Conservation (phyloP, 352 stramenopile genomes). For the Globisporangium paroecandrum region DNA sequence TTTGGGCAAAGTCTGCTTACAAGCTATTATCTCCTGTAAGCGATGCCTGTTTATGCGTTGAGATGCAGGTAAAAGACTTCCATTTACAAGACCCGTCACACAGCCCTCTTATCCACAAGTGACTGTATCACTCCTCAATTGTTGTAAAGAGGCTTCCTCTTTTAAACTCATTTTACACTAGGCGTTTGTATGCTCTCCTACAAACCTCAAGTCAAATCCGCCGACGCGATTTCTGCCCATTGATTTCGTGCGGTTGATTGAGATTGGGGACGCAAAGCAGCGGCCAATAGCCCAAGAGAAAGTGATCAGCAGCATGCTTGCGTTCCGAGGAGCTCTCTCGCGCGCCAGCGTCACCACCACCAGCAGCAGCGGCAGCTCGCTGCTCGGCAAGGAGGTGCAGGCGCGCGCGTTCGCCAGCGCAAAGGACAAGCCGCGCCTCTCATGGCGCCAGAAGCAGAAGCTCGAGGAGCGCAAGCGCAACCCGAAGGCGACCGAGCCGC, state of each 20-base stretch:
- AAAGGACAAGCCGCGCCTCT: conserved; percentile 42
- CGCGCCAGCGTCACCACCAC: neutral
- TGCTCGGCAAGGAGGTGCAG: conserved; percentile 23
- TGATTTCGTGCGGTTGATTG: conserved; percentile 8
- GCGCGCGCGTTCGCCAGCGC: conserved; percentile 44
- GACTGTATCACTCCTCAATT: neutral
- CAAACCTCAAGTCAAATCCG: neutral
- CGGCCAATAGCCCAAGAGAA: conserved; percentile 2
- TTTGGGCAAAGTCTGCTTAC: neutral
- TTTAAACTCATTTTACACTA: neutral
- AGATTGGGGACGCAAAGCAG: neutral
- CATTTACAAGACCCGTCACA: neutral
- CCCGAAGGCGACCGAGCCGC: conserved; percentile 28
- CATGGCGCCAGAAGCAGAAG: conserved; percentile 70
- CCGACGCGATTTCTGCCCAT: conserved; percentile 9
- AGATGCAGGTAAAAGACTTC: neutral
- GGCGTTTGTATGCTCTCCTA: neutral
- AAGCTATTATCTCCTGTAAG: no score
- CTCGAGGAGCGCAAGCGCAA: conserved; percentile 45
- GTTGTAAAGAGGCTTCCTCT: neutral
- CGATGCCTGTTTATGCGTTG: no score
- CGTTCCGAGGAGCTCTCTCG: conserved; percentile 39
- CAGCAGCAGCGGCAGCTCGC: conserved; percentile 7
- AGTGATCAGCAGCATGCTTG: conserved; percentile 29
- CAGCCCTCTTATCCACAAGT: neutral